These are phyloP conservation scores for Mallotus japonicus DNA, from an alignment of 441 rosid species.

Conservation along the genomic window DNA sequence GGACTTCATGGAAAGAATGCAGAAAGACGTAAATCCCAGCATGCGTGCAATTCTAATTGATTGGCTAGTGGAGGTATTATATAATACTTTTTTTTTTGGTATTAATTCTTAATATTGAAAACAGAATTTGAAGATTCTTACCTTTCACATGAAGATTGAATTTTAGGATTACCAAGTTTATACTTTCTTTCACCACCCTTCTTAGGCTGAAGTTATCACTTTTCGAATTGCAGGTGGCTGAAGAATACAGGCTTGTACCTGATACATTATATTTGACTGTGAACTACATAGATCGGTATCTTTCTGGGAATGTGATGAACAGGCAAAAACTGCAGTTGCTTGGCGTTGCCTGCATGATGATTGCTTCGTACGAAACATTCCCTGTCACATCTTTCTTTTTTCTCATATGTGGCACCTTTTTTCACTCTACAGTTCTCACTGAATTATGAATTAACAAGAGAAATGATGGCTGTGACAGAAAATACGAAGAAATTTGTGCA, in stretches of 20 bases:
- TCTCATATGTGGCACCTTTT: background rate
- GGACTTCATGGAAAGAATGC: slow-evolving; percentile 75
- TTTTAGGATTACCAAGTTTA: background rate
- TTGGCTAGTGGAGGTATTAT: slow-evolving; percentile 88
- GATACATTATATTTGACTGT: slow-evolving; percentile 80
- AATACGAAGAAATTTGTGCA: slow-evolving; percentile 88
- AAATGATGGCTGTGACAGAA: slow-evolving; percentile 41
- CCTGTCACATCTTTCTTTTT: background rate
- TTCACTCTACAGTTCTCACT: background rate
- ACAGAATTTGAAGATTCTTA: background rate
- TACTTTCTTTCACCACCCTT: too few species aligned
- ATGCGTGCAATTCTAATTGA: slow-evolving; percentile 85
- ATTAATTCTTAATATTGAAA: background rate
- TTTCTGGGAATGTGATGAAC: slow-evolving; percentile 72
- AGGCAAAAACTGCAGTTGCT: slow-evolving; percentile 82
- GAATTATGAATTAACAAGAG: slow-evolving; percentile 9
- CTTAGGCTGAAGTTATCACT: too few species aligned
- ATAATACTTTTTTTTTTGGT: background rate
- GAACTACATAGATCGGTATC: slow-evolving; percentile 84
- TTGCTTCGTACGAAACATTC: slow-evolving; percentile 68
- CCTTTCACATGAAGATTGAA: background rate
- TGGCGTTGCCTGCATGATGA: slow-evolving; percentile 92
- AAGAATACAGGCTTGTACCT: slow-evolving; percentile 84
- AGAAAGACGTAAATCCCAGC: slow-evolving; percentile 62
- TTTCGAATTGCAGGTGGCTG: slow-evolving; percentile 66